Conservation (phyloP, 495 filamentous ascomycete genomes). For the Aspergillus nidulans region DNA sequence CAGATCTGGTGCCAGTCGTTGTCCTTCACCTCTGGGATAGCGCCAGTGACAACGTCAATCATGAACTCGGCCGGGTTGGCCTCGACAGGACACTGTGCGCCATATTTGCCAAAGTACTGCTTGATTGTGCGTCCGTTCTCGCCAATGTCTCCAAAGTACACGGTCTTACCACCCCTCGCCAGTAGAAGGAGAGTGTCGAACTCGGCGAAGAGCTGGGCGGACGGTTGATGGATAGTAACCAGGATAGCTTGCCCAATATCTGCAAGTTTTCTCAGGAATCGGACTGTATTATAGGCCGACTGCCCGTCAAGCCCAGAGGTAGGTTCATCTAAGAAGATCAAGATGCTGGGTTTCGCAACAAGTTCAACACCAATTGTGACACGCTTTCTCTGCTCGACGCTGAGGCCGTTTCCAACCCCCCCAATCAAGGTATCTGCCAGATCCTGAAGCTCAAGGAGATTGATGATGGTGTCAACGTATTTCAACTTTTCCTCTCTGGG, state of each 20-base stretch:
- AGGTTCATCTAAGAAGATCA: constrained; percentile 76
- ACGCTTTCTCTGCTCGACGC: constrained; percentile 59
- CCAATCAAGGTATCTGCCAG: constrained; percentile 53
- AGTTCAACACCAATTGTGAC: constrained; percentile 68
- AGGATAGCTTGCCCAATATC: constrained; percentile 65
- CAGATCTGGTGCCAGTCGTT: constrained; percentile 63
- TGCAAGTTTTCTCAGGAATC: constrained; percentile 61
- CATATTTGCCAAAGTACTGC: constrained; percentile 75
- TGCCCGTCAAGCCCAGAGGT: constrained; percentile 66
- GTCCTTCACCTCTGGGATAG: constrained; percentile 23
- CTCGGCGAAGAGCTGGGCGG: constrained; percentile 63
- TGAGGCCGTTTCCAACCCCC: constrained; percentile 46
- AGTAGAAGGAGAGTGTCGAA: constrained; percentile 71
- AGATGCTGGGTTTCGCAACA: constrained; percentile 58
- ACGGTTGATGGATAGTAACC: constrained; percentile 77
- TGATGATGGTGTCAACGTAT: constrained; percentile 57
- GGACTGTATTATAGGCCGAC: constrained; percentile 61
- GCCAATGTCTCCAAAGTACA: constrained; percentile 67
- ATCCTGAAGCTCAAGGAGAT: constrained; percentile 54
- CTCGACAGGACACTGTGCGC: constrained; percentile 64
- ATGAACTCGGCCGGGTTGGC: constrained; percentile 89
- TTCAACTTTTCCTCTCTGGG: constrained; percentile 53
- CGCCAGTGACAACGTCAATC: constrained; percentile 69
- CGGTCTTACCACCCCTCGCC: constrained; percentile 62
- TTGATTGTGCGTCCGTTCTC: constrained; percentile 47